Base-by-base conservation (phyloP, 108 stramenopile genomes). In the Cyclotella choctawhatcheeana region DNA sequence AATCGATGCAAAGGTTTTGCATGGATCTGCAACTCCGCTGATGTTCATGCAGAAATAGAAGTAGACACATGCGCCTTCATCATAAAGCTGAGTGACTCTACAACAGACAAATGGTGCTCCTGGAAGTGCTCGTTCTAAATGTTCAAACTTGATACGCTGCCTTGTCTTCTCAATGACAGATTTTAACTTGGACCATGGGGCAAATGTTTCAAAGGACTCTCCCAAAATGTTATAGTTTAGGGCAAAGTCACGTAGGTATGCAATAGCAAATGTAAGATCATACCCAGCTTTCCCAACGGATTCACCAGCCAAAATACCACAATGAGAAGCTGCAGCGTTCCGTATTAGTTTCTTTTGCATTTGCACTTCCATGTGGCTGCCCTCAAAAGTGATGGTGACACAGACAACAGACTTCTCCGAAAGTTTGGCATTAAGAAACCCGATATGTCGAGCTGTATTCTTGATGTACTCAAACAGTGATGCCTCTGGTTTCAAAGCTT, bases 231-330 rank as follows among this genome's bases (percentile, higher is more conserved):
- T 79, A 66, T 95, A 97, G 40, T 82, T 88, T 79, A 97, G 82
- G 20, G 96, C 97, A 81, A 98, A 98, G 64, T 98, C 97, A 6
- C 96, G 88, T n/a, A 98, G 56, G 67, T 97, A 97, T 10, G 97
- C 97, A 60, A 98, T 98, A 62, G 93, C 90, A 55, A 89, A 98
- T 18, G 97, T 98, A 32, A 98, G 82, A 60, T 95, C 87, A 67
- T 98, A 98, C 8, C 96, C 96, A 18, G 93, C 76, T 43, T 84
- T 87, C 0, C 95, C 96, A 67, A 88, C 81, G 29, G 48, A 73
- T 13, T 84, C 64, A n/a, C 97, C 97, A 24, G 94, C 87, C 3
- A 65, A 56, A 24, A 94, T 64, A 12, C 95, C 97, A 29, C 94
- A 93, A 64, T 90, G 70, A 18, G 34, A 48, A 7, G 56, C 20